A percentile compares a stretch with the other conserved stretches of the same genome.
Conservation (phyloP, 495 filamentous ascomycete genomes). For the Elaphomyces granulatus region DNA sequence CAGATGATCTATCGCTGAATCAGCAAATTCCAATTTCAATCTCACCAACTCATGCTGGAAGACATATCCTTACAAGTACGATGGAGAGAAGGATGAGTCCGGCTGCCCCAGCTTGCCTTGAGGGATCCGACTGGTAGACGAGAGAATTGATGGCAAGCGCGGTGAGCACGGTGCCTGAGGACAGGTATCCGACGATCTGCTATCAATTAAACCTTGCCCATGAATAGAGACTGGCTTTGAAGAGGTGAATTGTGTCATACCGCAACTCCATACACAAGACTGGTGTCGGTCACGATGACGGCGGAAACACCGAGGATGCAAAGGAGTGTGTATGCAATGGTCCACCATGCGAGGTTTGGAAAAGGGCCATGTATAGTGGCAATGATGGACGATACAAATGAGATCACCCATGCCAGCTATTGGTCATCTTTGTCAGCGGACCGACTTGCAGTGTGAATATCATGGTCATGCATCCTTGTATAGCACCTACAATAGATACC, state of each 20-base stretch:
- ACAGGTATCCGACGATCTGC: constrained; percentile 71
- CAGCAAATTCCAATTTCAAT: not conserved
- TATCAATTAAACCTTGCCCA: constrained; percentile 15
- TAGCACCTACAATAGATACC: constrained; percentile 64
- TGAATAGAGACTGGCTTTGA: not conserved
- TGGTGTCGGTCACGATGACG: constrained; percentile 67
- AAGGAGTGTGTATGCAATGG: constrained; percentile 70
- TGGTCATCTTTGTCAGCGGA: constrained; percentile 1
- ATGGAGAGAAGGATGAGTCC: constrained; percentile 94
- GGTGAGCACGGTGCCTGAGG: constrained; percentile 66
- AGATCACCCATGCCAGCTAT: constrained; percentile 89
- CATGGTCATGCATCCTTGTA: not conserved
- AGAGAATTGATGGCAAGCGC: constrained; percentile 71
- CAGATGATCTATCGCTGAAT: constrained; percentile 61
- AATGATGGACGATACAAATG: constrained; percentile 74
- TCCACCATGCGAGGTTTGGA: constrained; percentile 74
- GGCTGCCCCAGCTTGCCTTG: constrained; percentile 76
- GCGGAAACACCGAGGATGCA: constrained; percentile 64
- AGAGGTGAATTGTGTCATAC: constrained; percentile 27
- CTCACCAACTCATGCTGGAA: not conserved
- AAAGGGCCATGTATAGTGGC: constrained; percentile 45
- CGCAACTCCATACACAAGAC: constrained; percentile 79
- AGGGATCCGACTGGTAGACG: constrained; percentile 52
- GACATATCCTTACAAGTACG: constrained; percentile 67
- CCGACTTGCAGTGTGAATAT: not conserved